These are phyloP conservation scores for Endoconidiophora laricicola DNA, from an alignment of 2,329 filamentous ascomycete genomes.

Conservation along the genomic window DNA sequence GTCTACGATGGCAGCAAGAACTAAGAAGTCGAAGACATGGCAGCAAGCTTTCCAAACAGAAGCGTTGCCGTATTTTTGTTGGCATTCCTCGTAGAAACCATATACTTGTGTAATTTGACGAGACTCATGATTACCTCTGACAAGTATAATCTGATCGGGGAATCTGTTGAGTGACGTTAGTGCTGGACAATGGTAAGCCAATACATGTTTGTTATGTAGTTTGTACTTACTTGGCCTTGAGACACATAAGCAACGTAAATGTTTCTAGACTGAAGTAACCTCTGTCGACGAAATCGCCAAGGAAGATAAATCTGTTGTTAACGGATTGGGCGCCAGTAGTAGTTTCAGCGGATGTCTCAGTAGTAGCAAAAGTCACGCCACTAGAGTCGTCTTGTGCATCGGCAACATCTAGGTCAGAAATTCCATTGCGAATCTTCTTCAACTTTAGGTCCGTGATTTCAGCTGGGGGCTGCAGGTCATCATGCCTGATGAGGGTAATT, in stretches of 20 bases:
- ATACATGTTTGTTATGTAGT: not conserved
- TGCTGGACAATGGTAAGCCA: not conserved
- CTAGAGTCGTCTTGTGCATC: constrained; percentile 20
- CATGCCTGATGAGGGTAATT: constrained; percentile 66
- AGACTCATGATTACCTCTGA: constrained; percentile 95
- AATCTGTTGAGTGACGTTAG: constrained; percentile 46
- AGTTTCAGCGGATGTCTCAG: constrained; percentile 20
- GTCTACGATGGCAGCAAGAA: constrained; percentile 91
- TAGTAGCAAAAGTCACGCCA: constrained; percentile 15
- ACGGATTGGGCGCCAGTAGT: constrained; percentile 29
- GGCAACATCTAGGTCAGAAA: constrained; percentile 29
- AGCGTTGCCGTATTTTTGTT: constrained; percentile 93
- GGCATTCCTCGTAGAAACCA: constrained; percentile 97
- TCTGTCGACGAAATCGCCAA: constrained; percentile 91
- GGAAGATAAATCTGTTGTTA: constrained; percentile 41
- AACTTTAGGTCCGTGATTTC: constrained; percentile 78
- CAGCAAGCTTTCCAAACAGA: constrained; percentile 99
- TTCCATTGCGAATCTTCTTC: constrained; percentile 54
- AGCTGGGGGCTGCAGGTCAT: constrained; percentile 79
- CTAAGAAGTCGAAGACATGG: constrained; percentile 97
- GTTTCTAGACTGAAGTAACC: constrained; percentile 97
- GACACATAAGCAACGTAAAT: constrained; percentile 88
- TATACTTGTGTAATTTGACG: constrained; percentile 97
- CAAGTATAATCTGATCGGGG: constrained; percentile 84
- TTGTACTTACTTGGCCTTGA: constrained; percentile 51